Evolutionary conservation across 257 asterid genomes (phyloP), one percentile per base, ranked within the genome.

Genomic region (Salvia miltiorrhiza): DNA sequence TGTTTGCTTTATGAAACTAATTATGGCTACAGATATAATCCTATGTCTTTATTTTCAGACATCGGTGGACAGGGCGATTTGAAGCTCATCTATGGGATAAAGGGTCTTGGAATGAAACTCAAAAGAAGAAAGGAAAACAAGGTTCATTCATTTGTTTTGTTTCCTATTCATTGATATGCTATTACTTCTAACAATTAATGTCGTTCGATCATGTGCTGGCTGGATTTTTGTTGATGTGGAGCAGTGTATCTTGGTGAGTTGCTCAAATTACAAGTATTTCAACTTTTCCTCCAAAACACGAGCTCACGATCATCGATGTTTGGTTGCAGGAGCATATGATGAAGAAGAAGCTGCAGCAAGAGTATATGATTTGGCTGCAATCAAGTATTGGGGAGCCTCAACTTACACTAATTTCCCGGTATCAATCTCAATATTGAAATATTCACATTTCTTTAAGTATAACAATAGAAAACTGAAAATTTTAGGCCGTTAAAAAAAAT

Each of bases 71-170:
- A 0, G 95, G 95, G 65, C 84, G 96, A 21, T 87, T 48, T 63
- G 96, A 90, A 77, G 96, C 96, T 67, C 96, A 90, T 83, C 67
- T 87, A 64, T 90, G 96, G 95, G 96, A 90, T 81, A 90, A 90
- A 77, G 88, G 85, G 67, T 77, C 96, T 24, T 90, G 96, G 96
- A 90, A 90, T 84, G 88, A 67, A 1, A 87, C 95, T 19, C 96
- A 86, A 77, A 90, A 83, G 59, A 90, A 90, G 89, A 90, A 90
- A 72, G 95, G 93, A 55, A 90, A 90, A 78, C 95, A 90, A 84
- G 95, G 95, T 40, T 10, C 2, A 1, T 8, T 26, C 60, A 11
- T 54, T 35, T 33, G 3, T 17, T 49, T 44, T 5, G 4, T 6
- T 4, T 17, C 2, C 13, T 44, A 21, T 1, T 12, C 21, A 45